Percentiles rank a stretch among this genome's conserved stretches.
These are phyloP conservation scores for Salix brachista DNA, from an alignment of 345 rosid species.

Conservation along the genomic window DNA sequence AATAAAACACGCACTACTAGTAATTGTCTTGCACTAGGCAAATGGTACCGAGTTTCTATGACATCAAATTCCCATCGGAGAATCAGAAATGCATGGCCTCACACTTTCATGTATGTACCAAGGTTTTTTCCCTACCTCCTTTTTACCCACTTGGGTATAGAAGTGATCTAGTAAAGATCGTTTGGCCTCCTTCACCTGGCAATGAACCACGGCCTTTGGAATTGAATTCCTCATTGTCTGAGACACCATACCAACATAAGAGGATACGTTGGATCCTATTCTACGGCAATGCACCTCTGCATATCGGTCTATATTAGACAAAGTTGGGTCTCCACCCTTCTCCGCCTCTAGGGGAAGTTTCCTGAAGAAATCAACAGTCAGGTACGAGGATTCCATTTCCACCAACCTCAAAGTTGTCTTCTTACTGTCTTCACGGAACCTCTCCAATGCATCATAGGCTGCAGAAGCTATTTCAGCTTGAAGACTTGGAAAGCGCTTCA, in stretches of 20 bases:
- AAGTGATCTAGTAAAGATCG: constrained; percentile 47
- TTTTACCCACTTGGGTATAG: constrained; percentile 46
- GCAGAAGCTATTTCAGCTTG: constrained; percentile 52
- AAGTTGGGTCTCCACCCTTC: constrained; percentile 41
- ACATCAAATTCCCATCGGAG: too few species aligned
- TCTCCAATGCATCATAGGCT: constrained; percentile 47
- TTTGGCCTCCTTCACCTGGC: constrained; percentile 64
- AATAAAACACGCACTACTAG: background rate
- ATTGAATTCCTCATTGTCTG: constrained; percentile 47
- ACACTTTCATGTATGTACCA: too few species aligned
- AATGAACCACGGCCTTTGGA: constrained; percentile 64
- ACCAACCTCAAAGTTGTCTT: constrained; percentile 52
- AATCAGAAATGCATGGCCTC: too few species aligned
- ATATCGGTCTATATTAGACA: constrained; percentile 33
- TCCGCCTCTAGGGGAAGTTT: constrained; percentile 54
- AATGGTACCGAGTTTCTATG: background rate
- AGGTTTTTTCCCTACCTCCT: constrained; percentile 35
- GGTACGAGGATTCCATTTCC: constrained; percentile 71
- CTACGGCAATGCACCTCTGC: constrained; percentile 51
- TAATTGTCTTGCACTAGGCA: background rate
- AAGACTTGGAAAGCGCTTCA: constrained; percentile 61
- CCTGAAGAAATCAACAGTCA: constrained; percentile 63
- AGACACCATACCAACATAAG: constrained; percentile 56
- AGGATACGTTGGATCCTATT: constrained; percentile 54
- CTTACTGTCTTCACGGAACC: constrained; percentile 54